Evolutionary conservation across 2,329 filamentous ascomycete species (phyloP).

Genomic region (Fusarium concolor): DNA sequence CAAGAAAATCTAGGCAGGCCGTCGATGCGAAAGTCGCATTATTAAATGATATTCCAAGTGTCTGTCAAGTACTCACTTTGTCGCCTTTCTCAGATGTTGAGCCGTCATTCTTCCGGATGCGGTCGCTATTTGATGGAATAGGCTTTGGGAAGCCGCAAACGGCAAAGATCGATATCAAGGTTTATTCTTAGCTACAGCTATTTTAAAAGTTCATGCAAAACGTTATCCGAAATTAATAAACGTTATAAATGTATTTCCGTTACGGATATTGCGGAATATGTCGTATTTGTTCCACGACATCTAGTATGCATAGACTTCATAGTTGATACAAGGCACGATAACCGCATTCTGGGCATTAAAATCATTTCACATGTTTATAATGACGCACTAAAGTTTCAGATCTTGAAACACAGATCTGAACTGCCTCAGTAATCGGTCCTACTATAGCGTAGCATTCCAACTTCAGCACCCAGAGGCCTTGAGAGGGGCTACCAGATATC

Average conservation of each 20-base stretch:
- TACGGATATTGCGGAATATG: background rate
- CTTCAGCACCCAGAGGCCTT: fast-evolving
- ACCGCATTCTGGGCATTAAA: background rate
- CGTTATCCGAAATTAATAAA: no score
- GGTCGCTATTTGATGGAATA: background rate
- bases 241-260: no score
- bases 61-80: background rate
- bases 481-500: background rate
- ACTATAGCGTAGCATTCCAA: background rate
- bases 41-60: no score
- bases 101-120: background rate
- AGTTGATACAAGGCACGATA: background rate
- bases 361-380: background rate
- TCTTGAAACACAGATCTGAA: no score
- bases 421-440: background rate
- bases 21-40: background rate
- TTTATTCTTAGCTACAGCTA: no score
- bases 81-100: background rate
- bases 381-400: background rate
- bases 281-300: background rate
- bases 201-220: no score
- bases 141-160: no score
- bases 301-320: background rate
- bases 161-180: no score
- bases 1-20: no score